Base-by-base conservation (phyloP, 1,284 basidiomycete genomes). In the Schizopora paradoxa region DNA sequence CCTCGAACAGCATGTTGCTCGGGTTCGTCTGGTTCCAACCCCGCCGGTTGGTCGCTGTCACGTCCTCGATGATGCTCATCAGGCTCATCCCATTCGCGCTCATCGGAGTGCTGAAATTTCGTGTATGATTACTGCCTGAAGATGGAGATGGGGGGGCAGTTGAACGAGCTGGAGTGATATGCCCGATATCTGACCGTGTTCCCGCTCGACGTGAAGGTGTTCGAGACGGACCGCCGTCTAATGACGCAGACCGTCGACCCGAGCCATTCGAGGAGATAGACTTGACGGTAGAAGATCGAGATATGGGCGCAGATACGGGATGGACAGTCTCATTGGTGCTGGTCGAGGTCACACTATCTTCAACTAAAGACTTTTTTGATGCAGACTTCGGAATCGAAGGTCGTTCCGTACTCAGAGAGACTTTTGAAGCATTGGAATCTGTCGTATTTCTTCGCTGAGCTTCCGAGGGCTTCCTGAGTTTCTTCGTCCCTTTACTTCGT, bases 61-160 rank as follows among this genome's bases (percentile, higher is more conserved):
- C 75, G 48, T 69, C 74, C 54, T 82, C 80, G 4, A 85, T 76
- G 52, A 85, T 77, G 54, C 74, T 78, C 80, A 86, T 78, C 56
- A 86, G 61, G 36, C 74, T 83, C 36, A 62, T 36, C 52, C 66
- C n/a, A n/a, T n/a, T n/a, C n/a, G n/a, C n/a, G n/a, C n/a, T n/a
- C n/a, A n/a, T n/a, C n/a, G n/a, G n/a, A n/a, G n/a, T n/a, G n/a
- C n/a, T n/a, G n/a, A n/a, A n/a, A n/a, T n/a, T n/a, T n/a, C n/a
- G n/a, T n/a, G n/a, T n/a, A n/a, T n/a, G n/a, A n/a, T n/a, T n/a
- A n/a, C n/a, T n/a, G n/a, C n/a, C n/a, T n/a, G n/a, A n/a, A n/a
- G n/a, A n/a, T n/a, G n/a, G n/a, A n/a, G n/a, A n/a, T n/a, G n/a
- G n/a, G n/a, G n/a, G n/a, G n/a, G n/a, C n/a, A n/a, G n/a, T n/a